Evolutionary conservation across 2,329 filamentous ascomycete species (phyloP).

Genomic region (Orbilia oligospora): DNA sequence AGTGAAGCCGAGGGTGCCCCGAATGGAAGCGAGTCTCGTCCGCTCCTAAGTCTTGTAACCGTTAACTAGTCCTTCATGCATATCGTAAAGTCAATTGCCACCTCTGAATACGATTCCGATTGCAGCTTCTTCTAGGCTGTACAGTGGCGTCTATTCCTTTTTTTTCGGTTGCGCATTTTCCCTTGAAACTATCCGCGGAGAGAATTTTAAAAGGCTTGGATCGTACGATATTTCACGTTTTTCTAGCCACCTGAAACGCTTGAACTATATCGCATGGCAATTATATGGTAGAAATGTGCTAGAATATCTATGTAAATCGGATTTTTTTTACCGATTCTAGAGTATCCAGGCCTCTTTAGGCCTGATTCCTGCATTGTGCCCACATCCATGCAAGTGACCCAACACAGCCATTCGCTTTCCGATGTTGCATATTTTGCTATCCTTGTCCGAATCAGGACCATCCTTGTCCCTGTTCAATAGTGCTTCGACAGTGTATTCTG

Average conservation of each 20-base stretch:
- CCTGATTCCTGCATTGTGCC: background rate
- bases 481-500: background rate
- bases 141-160: background rate
- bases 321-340: background rate
- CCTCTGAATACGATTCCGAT: background rate
- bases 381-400: background rate
- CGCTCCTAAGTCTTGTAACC: background rate
- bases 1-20: background rate
- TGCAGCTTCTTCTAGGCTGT: background rate
- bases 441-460: background rate
- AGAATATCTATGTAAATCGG: background rate
- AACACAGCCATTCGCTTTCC: background rate
- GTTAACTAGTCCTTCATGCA: background rate
- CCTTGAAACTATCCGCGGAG: background rate
- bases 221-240: background rate
- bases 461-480: background rate
- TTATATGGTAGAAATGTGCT: background rate
- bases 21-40: background rate
- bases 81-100: background rate
- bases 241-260: background rate
- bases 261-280: background rate
- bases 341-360: background rate
- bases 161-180: background rate
- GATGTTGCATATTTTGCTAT: slow-evolving; percentile 3
- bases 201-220: background rate